These are phyloP conservation scores for Colletotrichum chrysophilum DNA, from an alignment of 2,329 filamentous ascomycete genomes.

Conservation along the genomic window DNA sequence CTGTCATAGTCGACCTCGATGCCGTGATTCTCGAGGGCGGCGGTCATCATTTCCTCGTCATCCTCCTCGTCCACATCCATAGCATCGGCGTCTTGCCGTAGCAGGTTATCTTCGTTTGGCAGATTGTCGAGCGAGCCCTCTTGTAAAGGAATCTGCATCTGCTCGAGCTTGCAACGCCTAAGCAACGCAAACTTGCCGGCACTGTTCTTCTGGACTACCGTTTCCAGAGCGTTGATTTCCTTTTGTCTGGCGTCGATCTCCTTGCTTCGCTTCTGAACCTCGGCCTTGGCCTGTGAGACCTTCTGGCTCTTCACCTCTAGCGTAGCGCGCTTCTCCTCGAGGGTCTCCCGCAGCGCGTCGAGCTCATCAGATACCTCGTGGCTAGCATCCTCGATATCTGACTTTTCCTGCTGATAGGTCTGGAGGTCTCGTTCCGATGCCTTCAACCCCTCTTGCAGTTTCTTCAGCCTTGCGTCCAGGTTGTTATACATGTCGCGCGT, in stretches of 20 bases:
- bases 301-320: constrained; percentile 74
- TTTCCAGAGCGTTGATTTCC: constrained; percentile 79
- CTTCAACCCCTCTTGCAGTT: constrained; percentile 69
- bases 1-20: constrained; percentile 87
- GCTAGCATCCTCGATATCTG: constrained; percentile 74
- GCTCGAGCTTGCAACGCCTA: constrained; percentile 90
- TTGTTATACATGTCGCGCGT: constrained; percentile 57
- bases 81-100: constrained; percentile 79
- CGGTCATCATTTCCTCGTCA: constrained; percentile 63
- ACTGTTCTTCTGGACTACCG: constrained; percentile 84
- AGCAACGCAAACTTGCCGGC: constrained; percentile 84
- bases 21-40: constrained; percentile 84
- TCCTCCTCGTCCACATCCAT: constrained; percentile 88
- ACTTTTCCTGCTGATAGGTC: constrained; percentile 74
- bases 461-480: constrained; percentile 71
- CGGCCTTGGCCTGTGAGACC: constrained; percentile 78
- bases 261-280: constrained; percentile 84
- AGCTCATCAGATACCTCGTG: constrained; percentile 78
- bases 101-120: constrained; percentile 83
- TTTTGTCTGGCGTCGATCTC: constrained; percentile 78
- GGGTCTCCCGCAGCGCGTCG: constrained; percentile 73
- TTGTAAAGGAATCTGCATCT: constrained; percentile 82
- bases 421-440: constrained; percentile 73
- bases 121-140: constrained; percentile 82
- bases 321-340: constrained; percentile 72